Evolutionary conservation across 192 early-diverging fungal species (phyloP).

Genomic region (Phycomyces nitens): DNA sequence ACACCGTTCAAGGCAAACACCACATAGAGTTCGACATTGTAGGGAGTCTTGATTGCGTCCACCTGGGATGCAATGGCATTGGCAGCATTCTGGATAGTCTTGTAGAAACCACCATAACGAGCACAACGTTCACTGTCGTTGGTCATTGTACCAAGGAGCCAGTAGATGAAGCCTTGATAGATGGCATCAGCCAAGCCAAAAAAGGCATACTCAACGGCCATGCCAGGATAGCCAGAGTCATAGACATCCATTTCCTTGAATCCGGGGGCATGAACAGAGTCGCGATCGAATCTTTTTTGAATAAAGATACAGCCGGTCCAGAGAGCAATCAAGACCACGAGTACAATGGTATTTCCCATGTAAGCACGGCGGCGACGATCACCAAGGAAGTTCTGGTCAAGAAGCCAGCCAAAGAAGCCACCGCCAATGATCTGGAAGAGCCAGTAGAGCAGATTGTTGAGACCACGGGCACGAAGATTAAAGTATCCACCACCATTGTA

Average conservation of each 20-base stretch:
- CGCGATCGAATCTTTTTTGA: slow-evolving; percentile 51
- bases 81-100: slow-evolving; percentile 81
- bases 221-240: slow-evolving; percentile 46
- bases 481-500: slow-evolving; percentile 64
- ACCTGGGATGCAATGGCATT: slow-evolving; percentile 70
- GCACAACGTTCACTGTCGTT: slow-evolving; percentile 73
- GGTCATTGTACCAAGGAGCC: slow-evolving; percentile 81
- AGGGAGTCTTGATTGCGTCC: slow-evolving; percentile 52
- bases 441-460: slow-evolving; percentile 81
- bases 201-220: slow-evolving; percentile 66
- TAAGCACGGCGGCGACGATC: slow-evolving; percentile 61
- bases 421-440: slow-evolving; percentile 69
- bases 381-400: slow-evolving; percentile 57
- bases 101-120: slow-evolving; percentile 84
- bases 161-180: slow-evolving; percentile 81
- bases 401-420: slow-evolving; percentile 56
- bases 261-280: slow-evolving; percentile 18
- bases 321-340: slow-evolving; percentile 49
- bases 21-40: slow-evolving; percentile 41
- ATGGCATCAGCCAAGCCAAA: slow-evolving; percentile 80
- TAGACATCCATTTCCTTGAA: slow-evolving; percentile 17
- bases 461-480: slow-evolving; percentile 64
- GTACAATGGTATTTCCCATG: slow-evolving; percentile 50
- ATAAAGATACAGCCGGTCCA: slow-evolving; percentile 65
- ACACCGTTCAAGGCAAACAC: slow-evolving; percentile 18